Percentiles rank a stretch among this genome's conserved stretches.
These are phyloP conservation scores for Albatrellus sp. DNA, from an alignment of 1,284 basidiomycete species.

Conservation along the genomic window DNA sequence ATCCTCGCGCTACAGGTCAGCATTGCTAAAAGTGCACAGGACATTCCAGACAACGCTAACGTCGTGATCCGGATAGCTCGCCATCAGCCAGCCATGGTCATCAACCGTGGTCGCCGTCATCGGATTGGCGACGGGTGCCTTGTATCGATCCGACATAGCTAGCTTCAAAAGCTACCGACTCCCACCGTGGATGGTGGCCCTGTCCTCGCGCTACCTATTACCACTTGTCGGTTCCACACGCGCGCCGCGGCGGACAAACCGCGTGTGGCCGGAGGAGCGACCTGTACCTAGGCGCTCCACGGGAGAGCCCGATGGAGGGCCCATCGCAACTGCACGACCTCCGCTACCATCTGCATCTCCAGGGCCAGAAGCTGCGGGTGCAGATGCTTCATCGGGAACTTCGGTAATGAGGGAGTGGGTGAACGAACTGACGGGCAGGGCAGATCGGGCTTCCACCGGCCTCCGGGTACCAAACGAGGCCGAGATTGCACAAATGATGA, in stretches of 20 bases:
- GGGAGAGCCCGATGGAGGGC: slow-evolving; percentile 30
- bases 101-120: slow-evolving; percentile 47
- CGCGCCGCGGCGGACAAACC: slow-evolving; percentile 37
- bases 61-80: slow-evolving; percentile 33
- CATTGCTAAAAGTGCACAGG: background rate
- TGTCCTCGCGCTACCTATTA: slow-evolving; percentile 39
- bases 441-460: slow-evolving; percentile 30
- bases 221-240: slow-evolving; percentile 55
- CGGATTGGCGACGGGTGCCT: slow-evolving; percentile 58
- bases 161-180: slow-evolving; percentile 68
- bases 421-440: slow-evolving; percentile 60
- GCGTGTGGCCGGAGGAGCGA: slow-evolving; percentile 43
- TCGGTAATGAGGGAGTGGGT: slow-evolving; percentile 77
- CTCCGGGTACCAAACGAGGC: slow-evolving; percentile 61
- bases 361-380: slow-evolving; percentile 5
- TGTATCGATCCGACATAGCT: slow-evolving; percentile 72
- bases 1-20: slow-evolving; percentile 10
- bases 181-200: slow-evolving; percentile 38
- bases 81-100: slow-evolving; percentile 52
- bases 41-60: too few relatives aligned
- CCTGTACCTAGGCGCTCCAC: slow-evolving; percentile 11
- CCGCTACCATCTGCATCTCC: slow-evolving; percentile 10
- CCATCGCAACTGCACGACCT: slow-evolving; percentile 42
- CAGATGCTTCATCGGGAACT: slow-evolving; percentile 12
- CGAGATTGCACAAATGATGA: slow-evolving; percentile 62